phyloP scores from a whole-genome alignment of 2,329 filamentous ascomycete species.

The Colletotrichum sp. region DNA sequence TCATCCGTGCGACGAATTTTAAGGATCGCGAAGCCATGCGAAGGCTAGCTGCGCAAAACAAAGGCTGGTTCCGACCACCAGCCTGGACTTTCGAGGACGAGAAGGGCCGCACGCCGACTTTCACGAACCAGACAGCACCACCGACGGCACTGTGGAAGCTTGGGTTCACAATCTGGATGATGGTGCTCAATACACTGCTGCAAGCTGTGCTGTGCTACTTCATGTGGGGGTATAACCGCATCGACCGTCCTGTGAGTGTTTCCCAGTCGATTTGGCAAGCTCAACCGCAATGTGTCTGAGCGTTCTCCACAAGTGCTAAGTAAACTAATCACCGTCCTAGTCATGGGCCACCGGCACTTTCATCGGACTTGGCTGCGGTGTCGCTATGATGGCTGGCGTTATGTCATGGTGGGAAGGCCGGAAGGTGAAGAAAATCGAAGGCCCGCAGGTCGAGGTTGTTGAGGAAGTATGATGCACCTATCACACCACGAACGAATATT shows the following conservation, averaged over 20 bases:
- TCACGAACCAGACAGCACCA: constrained; percentile 24
- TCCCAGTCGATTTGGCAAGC: neutral
- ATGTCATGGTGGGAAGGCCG: constrained; percentile 31
- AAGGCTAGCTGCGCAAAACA: constrained; percentile 26
- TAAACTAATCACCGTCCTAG: neutral
- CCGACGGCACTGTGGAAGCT: constrained; percentile 28
- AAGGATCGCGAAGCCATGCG: constrained; percentile 24
- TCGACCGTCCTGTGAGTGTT: constrained; percentile 26
- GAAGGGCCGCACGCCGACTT: constrained; percentile 16
- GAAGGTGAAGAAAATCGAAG: constrained; percentile 30
- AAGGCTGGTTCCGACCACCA: constrained; percentile 31
- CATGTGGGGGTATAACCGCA: constrained; percentile 29
- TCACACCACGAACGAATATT: rapidly evolving
- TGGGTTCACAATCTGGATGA: constrained; percentile 29
- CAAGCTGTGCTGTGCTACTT: constrained; percentile 28
- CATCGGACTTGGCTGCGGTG: constrained; percentile 27
- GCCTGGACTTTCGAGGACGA: constrained; percentile 24
- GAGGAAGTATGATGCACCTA: neutral
- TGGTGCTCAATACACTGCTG: constrained; percentile 26
- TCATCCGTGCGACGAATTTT: constrained; percentile 23
- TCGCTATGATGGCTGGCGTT: constrained; percentile 27
- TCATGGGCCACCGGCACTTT: constrained; percentile 28
- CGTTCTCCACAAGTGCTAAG: neutral
- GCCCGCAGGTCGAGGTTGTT: constrained; percentile 25
- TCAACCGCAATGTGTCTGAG: neutral